Base-by-base conservation (phyloP, 306 rosid species). In the Sindora glabra region DNA sequence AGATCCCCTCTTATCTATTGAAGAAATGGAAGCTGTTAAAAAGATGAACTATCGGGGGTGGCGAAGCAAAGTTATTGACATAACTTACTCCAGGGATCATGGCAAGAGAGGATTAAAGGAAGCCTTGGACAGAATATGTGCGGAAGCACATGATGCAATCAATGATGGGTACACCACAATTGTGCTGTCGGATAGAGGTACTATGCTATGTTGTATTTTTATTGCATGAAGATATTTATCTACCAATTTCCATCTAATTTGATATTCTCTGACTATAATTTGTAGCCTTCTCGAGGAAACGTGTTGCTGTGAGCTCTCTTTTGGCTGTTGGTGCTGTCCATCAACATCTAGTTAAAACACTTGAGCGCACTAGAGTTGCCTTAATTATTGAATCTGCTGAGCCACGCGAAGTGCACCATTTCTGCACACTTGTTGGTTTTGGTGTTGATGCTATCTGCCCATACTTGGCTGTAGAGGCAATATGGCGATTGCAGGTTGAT, bases 351-450 rank as follows among this genome's bases (percentile, higher is more conserved):
- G 99, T 94, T 51, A 94, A 77, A 77, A 82, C 79, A 41, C 90
- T 84, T 23, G 97, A 86, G 74, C 99, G 99, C 60, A 89, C 99
- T 14, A 82, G 80, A 74, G 97, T 86, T 71, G 99, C 95, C 53
- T 72, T 94, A 75, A 82, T 89, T 48, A 73, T 94, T 53, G 99
- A 94, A 82, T 86, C 99, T 73, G 99, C 99, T 2, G 99, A 89
- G 73, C 95, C 99, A 27, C 96, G 99, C 24, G 99, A 94, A 77
- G 95, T 94, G 56, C 99, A 94, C 58, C 99, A 94, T 79, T 94
- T 94, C 83, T 94, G 99, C 67, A 86, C 99, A 1, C 82, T 94
- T 53, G 87, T 94, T 72, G 99, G 99, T 40, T 94, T 80, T 45
- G 99, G 99, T 23, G 99, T 94, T 16, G 99, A 94, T 82, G 97